These are phyloP conservation scores for Populus trichocarpa DNA, from an alignment of 441 rosid species.

Conservation along the genomic window DNA sequence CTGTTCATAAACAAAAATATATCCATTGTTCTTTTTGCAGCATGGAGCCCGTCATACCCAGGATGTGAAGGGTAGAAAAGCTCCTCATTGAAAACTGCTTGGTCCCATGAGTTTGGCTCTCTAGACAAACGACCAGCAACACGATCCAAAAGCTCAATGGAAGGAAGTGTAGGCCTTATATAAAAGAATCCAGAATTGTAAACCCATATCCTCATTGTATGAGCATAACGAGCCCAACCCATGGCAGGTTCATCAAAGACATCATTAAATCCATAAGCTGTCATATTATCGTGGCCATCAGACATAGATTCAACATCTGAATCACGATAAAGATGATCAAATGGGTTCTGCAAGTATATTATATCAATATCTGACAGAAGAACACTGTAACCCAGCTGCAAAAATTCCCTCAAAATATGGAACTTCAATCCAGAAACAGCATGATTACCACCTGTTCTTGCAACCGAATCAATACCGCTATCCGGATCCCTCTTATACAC, in stretches of 20 bases:
- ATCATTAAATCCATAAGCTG: constrained; percentile 87
- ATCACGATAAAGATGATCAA: constrained; percentile 71
- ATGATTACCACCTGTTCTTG: constrained; percentile 74
- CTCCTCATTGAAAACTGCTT: constrained; percentile 94
- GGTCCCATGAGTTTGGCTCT: constrained; percentile 75
- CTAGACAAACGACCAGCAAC: constrained; percentile 70
- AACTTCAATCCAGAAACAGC: constrained; percentile 93
- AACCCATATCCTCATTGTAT: constrained; percentile 97
- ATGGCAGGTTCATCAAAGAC: constrained; percentile 87
- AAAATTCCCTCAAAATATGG: constrained; percentile 82
- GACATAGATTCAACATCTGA: constrained; percentile 96
- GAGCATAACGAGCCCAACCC: constrained; percentile 99
- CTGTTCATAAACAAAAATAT: constrained; percentile 87
- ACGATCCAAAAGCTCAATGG: constrained; percentile 87
- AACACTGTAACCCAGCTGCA: constrained; percentile 90
- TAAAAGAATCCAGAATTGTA: constrained; percentile 95
- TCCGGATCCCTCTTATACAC: constrained; percentile 87
- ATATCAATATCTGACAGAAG: constrained; percentile 94
- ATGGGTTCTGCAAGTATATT: constrained; percentile 85
- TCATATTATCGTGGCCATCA: constrained; percentile 79
- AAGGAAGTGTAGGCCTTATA: constrained; percentile 80
- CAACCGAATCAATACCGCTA: constrained; percentile 58
- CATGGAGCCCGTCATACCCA: constrained; percentile 77
- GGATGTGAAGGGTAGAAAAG: constrained; percentile 87
- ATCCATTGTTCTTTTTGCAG: constrained; percentile 89